Evolutionary conservation across 192 early-diverging fungal genomes (phyloP).

Genomic region (Entomortierella parvispora): DNA sequence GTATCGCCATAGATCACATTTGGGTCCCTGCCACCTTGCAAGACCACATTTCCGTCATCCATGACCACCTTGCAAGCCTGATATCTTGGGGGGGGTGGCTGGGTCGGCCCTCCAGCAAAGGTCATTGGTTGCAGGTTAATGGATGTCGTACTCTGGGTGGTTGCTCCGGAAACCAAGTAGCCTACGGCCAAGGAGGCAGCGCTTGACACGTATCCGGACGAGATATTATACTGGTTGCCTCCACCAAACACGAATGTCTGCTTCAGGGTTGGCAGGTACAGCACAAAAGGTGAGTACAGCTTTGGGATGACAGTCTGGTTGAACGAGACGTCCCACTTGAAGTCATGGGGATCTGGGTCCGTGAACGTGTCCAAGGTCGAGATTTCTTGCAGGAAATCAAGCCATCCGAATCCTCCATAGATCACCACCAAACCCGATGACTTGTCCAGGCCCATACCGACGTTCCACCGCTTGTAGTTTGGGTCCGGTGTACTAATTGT

Average conservation of each 20-base stretch:
- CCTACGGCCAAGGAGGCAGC: not conserved
- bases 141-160: not conserved
- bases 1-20: slow-evolving; percentile 18
- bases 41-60: slow-evolving; percentile 24
- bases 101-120: not conserved
- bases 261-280: slow-evolving; percentile 21
- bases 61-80: slow-evolving; percentile 18
- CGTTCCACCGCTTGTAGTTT: slow-evolving; percentile 31
- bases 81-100: slow-evolving; percentile 14
- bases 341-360: not conserved
- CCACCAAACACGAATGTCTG: slow-evolving; percentile 28
- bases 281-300: slow-evolving; percentile 23
- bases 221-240: not conserved
- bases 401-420: slow-evolving; percentile 16
- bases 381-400: slow-evolving; percentile 11
- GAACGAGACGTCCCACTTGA: slow-evolving; percentile 11
- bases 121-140: not conserved
- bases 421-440: slow-evolving; percentile 26
- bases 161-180: slow-evolving; percentile 18
- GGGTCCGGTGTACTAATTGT: not conserved
- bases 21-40: slow-evolving; percentile 29
- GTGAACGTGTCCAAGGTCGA: slow-evolving; percentile 16
- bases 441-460: slow-evolving; percentile 24
- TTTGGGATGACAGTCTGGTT: slow-evolving; percentile 8
- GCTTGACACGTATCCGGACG: not conserved